Evolutionary conservation across 257 asterid species (phyloP), one percentile per base, ranked within the genome.

Genomic region (Solanum virginianum): DNA sequence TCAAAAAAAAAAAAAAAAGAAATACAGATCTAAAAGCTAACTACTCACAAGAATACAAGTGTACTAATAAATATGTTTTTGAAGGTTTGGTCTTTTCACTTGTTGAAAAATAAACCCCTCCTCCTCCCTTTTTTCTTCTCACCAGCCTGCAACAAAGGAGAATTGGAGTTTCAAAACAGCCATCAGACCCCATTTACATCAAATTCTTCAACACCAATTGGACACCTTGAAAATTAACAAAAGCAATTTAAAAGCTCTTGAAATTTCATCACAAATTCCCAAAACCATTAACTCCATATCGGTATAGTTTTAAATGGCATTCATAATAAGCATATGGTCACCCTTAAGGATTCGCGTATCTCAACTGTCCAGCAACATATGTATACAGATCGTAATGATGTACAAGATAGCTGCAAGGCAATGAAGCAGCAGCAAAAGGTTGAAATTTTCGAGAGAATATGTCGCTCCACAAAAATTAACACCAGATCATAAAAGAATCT

Each of bases 81-180:
- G 47, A 51, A 29, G 80, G 22, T 18, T 47, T 24, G 16, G 70
- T 81, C 32, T 62, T 79, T 88, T 86, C 65, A 91, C 92, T 92
- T 91, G 90, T 86, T 94, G 89, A 93, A 95, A 86, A 95, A 95
- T 60, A 94, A 80, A 49, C 97, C 91, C 87, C 90, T 93, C 86
- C 92, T 94, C 89, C 86, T 94, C 55, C 91, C 89, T 84, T 93
- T 95, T 93, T 89, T 95, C 91, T 92, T 95, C 86, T 92, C 98
- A 86, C 89, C 90, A 86, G 97, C 99, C 98, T 95, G 96, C 93
- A 91, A 26, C 70, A 66, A 79, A 51, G 69, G 8, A 26, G 86
- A 45, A 83, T 22, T 14, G 62, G 80, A 57, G 39, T 47, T 55
- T 68, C 20, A 26, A 75, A 82, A 59, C 13, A 8, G 72, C n/a